Percentiles rank a stretch among this genome's conserved stretches.
phyloP scores from a whole-genome alignment of 305 asterid genomes.

The Solanum hybrid region DNA sequence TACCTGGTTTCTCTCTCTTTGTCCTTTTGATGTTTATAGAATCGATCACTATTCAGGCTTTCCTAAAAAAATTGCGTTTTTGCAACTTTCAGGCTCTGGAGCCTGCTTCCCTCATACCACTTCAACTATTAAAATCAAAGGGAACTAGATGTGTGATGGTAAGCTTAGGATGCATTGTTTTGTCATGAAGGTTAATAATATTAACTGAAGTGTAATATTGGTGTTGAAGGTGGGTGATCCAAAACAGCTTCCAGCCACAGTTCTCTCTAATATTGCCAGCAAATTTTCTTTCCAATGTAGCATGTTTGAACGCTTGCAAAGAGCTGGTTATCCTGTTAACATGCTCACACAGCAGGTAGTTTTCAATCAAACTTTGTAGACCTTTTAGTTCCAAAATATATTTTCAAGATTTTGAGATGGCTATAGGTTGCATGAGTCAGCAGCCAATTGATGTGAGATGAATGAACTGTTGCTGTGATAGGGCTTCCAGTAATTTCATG shows the following conservation, averaged over 20 bases:
- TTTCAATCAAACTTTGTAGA: not conserved
- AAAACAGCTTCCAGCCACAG: slow-evolving; percentile 99
- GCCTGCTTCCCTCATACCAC: slow-evolving; percentile 95
- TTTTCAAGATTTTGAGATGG: not conserved
- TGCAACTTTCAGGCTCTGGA: slow-evolving; percentile 66
- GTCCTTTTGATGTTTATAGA: slow-evolving; percentile 14
- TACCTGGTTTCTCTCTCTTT: slow-evolving; percentile 4
- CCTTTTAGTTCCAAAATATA: not conserved
- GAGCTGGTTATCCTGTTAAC: slow-evolving; percentile 96
- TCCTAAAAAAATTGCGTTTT: not conserved
- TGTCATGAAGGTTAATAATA: slow-evolving; percentile 8
- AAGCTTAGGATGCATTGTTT: slow-evolving; percentile 16
- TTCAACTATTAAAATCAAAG: slow-evolving; percentile 87
- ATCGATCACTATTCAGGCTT: not conserved
- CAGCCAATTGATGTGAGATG: not conserved
- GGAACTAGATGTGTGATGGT: slow-evolving; percentile 95
- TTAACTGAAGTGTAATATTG: slow-evolving; percentile 7
- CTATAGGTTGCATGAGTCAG: not conserved
- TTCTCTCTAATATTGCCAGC: slow-evolving; percentile 85
- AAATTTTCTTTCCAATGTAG: slow-evolving; percentile 87
- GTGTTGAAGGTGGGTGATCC: slow-evolving; percentile 89
- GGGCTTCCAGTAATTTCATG: not conserved
- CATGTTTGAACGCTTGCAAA: slow-evolving; percentile 97
- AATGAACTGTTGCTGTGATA: not conserved
- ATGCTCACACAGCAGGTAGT: slow-evolving; percentile 92